These are phyloP conservation scores for Alternaria metachromatica DNA, from an alignment of 2,329 filamentous ascomycete genomes.

Conservation along the genomic window DNA sequence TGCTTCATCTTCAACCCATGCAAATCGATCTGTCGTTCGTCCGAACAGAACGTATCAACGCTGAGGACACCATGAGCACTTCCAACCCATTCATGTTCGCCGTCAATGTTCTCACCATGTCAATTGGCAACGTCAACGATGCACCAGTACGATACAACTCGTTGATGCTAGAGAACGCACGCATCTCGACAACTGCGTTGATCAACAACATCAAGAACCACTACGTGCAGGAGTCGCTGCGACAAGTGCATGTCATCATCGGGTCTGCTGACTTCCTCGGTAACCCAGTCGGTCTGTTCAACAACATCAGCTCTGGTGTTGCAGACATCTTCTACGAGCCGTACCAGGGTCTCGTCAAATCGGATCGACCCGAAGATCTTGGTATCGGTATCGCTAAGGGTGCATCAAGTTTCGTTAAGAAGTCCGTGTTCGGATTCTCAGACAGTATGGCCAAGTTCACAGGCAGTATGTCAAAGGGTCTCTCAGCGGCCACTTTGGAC, in stretches of 20 bases:
- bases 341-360: slow-evolving; percentile 96
- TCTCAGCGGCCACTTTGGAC: slow-evolving; percentile 93
- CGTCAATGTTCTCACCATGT: slow-evolving; percentile 98
- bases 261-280: slow-evolving; percentile 97
- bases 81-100: slow-evolving; percentile 99
- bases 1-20: slow-evolving; percentile 97
- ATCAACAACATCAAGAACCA: slow-evolving; percentile 88
- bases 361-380: slow-evolving; percentile 92
- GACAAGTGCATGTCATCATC: slow-evolving; percentile 96
- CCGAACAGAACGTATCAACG: slow-evolving; percentile 93
- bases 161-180: slow-evolving; percentile 91
- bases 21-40: slow-evolving; percentile 97
- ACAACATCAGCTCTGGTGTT: slow-evolving; percentile 95
- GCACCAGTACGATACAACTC: slow-evolving; percentile 93
- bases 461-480: slow-evolving; percentile 93
- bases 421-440: slow-evolving; percentile 95
- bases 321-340: slow-evolving; percentile 99
- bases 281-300: slow-evolving; percentile 97
- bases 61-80: slow-evolving; percentile 85
- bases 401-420: slow-evolving; percentile 96
- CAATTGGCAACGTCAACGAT: slow-evolving; percentile 98
- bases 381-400: slow-evolving; percentile 96
- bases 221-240: slow-evolving; percentile 94
- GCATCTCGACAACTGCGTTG: slow-evolving; percentile 84
- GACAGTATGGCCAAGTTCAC: slow-evolving; percentile 99